A percentile compares a stretch with the other conserved stretches of the same genome.
Evolutionary conservation across 805 yeast genomes (phyloP).

Genomic region (Yarrowia alimentaria): DNA sequence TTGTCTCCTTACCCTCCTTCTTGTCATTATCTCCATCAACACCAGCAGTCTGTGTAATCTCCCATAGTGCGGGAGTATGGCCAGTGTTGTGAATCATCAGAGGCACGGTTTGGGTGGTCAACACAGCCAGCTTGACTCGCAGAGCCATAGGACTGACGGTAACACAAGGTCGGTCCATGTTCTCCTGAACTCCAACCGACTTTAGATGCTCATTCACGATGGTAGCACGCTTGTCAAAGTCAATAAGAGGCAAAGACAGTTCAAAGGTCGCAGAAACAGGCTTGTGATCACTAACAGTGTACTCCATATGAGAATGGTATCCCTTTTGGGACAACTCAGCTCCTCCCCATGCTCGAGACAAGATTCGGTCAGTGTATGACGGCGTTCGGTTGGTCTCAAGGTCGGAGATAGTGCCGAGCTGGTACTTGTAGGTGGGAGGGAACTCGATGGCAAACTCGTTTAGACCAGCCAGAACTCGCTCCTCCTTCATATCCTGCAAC

Average conservation of each 20-base stretch:
- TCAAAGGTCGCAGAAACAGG: constrained; percentile 49
- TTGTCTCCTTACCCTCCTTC: constrained; percentile 31
- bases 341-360: constrained; percentile 27
- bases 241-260: constrained; percentile 41
- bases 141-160: constrained; percentile 43
- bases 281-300: constrained; percentile 53
- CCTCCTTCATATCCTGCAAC: constrained; percentile 39
- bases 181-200: constrained; percentile 47
- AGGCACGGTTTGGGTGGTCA: constrained; percentile 33
- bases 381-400: constrained; percentile 46
- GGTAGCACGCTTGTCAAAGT: constrained; percentile 41
- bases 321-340: constrained; percentile 32
- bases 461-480: constrained; percentile 46
- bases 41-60: constrained; percentile 37
- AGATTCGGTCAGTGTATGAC: constrained; percentile 58
- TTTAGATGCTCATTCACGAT: constrained; percentile 44
- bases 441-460: constrained; percentile 50
- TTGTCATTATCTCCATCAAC: constrained; percentile 29
- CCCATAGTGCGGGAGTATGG: constrained; percentile 43
- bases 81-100: constrained; percentile 43
- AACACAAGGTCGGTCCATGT: constrained; percentile 45
- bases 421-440: constrained; percentile 55
- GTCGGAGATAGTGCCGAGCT: constrained; percentile 30
- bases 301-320: constrained; percentile 36
- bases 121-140: constrained; percentile 35